These are phyloP conservation scores for Avena sativa DNA, from an alignment of 176 grass and related monocot genomes.

Conservation along the genomic window DNA sequence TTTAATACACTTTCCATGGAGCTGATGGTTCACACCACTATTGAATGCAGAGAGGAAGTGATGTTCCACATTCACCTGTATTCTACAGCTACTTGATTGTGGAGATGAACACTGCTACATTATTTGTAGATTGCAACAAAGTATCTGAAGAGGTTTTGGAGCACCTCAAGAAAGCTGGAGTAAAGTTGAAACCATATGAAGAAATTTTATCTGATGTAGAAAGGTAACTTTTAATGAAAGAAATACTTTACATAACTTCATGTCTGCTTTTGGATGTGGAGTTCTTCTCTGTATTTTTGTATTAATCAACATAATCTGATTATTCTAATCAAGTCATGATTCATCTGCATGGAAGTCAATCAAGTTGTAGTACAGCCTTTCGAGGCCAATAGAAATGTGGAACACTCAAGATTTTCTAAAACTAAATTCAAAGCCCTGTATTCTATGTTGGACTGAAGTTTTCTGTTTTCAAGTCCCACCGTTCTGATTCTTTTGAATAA, in stretches of 20 bases:
- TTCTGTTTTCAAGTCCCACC: slow-evolving; percentile 8
- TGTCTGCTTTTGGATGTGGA: neutral
- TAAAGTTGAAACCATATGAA: slow-evolving; percentile 86
- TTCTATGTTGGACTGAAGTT: slow-evolving; percentile 9
- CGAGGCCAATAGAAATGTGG: slow-evolving; percentile 2
- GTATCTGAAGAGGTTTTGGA: slow-evolving; percentile 65
- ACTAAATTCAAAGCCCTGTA: neutral
- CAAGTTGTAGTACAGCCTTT: neutral
- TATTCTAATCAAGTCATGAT: neutral
- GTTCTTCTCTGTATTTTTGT: neutral
- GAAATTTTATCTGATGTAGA: slow-evolving; percentile 75
- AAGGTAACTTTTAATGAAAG: slow-evolving; percentile 56
- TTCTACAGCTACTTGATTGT: slow-evolving; percentile 93
- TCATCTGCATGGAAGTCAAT: slow-evolving; percentile 22
- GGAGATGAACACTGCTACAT: slow-evolving; percentile 59
- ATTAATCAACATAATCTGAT: slow-evolving; percentile 16
- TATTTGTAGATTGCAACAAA: slow-evolving; percentile 89
- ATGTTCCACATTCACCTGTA: slow-evolving; percentile 92
- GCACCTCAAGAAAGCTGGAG: slow-evolving; percentile 69
- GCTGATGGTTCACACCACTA: slow-evolving; percentile 38
- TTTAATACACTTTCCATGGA: slow-evolving; percentile 33
- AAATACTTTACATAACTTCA: slow-evolving; percentile 14
- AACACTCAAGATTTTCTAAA: slow-evolving; percentile 22
- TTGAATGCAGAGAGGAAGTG: slow-evolving; percentile 89
- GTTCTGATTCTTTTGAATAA: slow-evolving; percentile 1